Conservation (phyloP, 495 filamentous ascomycete species). For the Aspergillus funiculosus region DNA sequence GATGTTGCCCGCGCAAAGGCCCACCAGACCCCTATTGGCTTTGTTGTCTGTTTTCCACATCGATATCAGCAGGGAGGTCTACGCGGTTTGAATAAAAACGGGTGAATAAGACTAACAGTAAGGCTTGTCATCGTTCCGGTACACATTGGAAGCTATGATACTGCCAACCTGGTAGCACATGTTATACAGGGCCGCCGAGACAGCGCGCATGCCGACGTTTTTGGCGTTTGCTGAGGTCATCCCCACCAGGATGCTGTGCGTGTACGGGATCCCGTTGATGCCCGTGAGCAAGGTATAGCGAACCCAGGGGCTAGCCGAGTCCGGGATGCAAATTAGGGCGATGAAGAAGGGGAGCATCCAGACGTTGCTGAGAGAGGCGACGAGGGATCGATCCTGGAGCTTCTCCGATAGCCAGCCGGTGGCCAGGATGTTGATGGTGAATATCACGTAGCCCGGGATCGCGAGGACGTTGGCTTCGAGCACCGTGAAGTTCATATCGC, state of each 20-base stretch:
- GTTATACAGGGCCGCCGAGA: constrained; percentile 46
- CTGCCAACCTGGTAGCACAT: constrained; percentile 33
- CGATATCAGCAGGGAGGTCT: neutral
- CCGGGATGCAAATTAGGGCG: constrained; percentile 33
- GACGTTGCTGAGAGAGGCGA: constrained; percentile 35
- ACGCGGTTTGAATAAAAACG: neutral
- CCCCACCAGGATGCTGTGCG: constrained; percentile 51
- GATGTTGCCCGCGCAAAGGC: constrained; percentile 34
- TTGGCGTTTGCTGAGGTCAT: constrained; percentile 50
- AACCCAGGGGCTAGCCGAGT: constrained; percentile 32
- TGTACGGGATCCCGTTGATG: constrained; percentile 43
- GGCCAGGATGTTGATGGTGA: constrained; percentile 28
- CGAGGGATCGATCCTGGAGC: constrained; percentile 37
- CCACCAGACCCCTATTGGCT: constrained; percentile 41
- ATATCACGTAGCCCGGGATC: constrained; percentile 43
- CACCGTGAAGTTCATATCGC: constrained; percentile 39
- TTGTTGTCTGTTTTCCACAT: neutral
- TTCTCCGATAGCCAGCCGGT: constrained; percentile 38
- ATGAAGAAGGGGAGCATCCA: constrained; percentile 48
- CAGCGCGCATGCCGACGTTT: constrained; percentile 49
- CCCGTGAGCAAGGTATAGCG: constrained; percentile 39
- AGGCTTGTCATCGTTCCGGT: constrained; percentile 45
- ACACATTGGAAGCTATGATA: constrained; percentile 45
- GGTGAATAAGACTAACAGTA: constrained; percentile 25
- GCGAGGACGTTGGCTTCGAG: constrained; percentile 46